Base-by-base conservation (phyloP, 2,329 filamentous ascomycete genomes). In the Coniochaeta ligniaria region DNA sequence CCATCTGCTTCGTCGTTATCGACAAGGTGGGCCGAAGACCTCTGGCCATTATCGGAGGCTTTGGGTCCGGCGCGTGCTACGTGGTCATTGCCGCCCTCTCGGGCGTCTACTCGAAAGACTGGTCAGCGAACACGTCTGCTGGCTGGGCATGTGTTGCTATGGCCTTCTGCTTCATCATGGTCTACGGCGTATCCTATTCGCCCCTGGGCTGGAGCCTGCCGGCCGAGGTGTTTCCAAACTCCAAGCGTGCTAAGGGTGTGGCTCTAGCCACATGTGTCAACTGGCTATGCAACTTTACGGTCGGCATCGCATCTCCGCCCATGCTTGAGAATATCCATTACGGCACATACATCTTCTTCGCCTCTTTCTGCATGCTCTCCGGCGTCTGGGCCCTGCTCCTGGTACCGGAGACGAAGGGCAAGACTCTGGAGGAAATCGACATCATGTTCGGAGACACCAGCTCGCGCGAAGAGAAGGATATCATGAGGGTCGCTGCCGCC, bases 211-310 rank as follows among this genome's bases (percentile, higher is more conserved):
- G 61, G 61, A 33, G 52, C 3, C 70, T 80, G 65, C 70, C 80
- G 0, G 68, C 77, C 6, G 86, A 90, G 66, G 82, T 89, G 11
- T 90, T 88, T 68, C 83, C 86, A 0, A 79, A 78, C 0, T 82
- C 80, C 2, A 74, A 87, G 0, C 76, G 86, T 11, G 83, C 85
- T 1, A 88, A 89, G 68, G 86, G 86, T 28, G 82, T 86, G 2
- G 82, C 84, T 0, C 74, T 87, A 12, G 80, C 80, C 0, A 85
- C 83, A 0, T 82, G 78, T 62, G 80, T 79, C 1, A 87, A 84
- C 68, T 89, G 85, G 76, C 67, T 87, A 2, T 84, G 81, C 68
- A 87, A 88, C 69, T 87, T 88, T 63, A 80, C 85, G 58, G 83
- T 87, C 28, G 75, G 83, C 11, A 72, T 87, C 14, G 78, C 86